Evolutionary conservation across 2,329 filamentous ascomycete genomes (phyloP).

Genomic region (Microcera coccophila): DNA sequence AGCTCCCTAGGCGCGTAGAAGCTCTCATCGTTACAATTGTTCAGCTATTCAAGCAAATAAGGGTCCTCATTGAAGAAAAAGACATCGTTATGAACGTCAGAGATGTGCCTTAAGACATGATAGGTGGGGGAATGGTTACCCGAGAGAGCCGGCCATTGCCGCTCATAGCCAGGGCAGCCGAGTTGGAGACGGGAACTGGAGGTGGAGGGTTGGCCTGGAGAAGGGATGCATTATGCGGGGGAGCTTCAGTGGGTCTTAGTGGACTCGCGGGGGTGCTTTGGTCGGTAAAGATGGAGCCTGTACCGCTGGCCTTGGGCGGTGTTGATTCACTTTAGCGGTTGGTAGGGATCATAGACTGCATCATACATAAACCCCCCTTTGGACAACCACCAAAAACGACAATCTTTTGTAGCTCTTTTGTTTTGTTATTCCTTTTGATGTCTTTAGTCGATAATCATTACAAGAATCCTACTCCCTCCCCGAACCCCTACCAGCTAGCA

Average conservation of each 20-base stretch:
- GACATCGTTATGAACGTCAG: neutral
- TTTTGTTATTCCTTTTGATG: conserved; percentile 8
- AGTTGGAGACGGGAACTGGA: conserved; percentile 7
- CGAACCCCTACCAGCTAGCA: too few species aligned
- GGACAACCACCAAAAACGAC: too few species aligned
- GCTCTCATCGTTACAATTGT: conserved; percentile 16
- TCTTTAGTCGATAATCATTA: conserved; percentile 12
- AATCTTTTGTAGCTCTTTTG: neutral
- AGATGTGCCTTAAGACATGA: neutral
- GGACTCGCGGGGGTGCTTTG: neutral
- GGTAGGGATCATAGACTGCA: too few species aligned
- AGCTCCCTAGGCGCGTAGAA: conserved; percentile 23
- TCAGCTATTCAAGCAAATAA: neutral
- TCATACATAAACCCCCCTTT: too few species aligned
- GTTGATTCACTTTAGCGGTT: too few species aligned
- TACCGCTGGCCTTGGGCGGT: neutral
- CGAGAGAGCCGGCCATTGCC: conserved; percentile 37
- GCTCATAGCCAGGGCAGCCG: conserved; percentile 28
- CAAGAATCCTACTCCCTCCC: conserved; percentile 7
- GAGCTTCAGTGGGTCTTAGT: too few species aligned
- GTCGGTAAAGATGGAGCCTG: neutral
- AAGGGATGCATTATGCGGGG: conserved; percentile 15
- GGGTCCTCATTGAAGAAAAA: neutral
- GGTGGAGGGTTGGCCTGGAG: conserved; percentile 1
- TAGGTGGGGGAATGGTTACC: conserved; percentile 20